Base-by-base conservation (phyloP, 805 yeast species). In the Candida qinlingensis region DNA sequence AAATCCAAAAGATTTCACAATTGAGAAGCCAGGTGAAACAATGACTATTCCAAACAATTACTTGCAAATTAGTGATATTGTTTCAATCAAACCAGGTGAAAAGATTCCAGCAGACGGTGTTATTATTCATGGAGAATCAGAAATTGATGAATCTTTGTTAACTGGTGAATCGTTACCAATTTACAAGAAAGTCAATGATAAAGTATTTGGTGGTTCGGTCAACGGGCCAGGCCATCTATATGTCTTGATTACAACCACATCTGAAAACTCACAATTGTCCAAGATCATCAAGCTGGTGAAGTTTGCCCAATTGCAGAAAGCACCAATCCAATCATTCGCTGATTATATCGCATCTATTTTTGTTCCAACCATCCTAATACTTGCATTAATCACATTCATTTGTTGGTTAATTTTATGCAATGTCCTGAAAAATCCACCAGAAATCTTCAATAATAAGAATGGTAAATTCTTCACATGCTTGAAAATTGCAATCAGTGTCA, bases 161-260 rank as follows among this genome's bases (percentile, higher is more conserved):
- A 92, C 99, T 0, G 99, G 99, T 44, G 99, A 94, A 67, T 79
- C 96, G 0, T 62, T 79, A 37, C 91, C 96, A 2, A 82, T 91
- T 1, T 65, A 69, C 38, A 94, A 92, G 59, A 59, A 45, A 3
- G 57, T 57, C 2, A 90, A 88, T 3, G 83, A 83, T 35, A 52
- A 57, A 3, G 85, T 94, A 2, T 81, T 87, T 61, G 97, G 97
- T 11, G 99, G 99, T 0, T 85, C 97, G 2, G 79, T 92, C 39
- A 94, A 95, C 64, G 89, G 94, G 0, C 72, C 83, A 2, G 87
- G 90, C 8, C 74, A 81, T 31, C 62, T 94, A 39, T 85, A 80
- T 57, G 76, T 91, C 62, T 72, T 68, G 54, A 92, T 91, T 0
- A 73, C 80, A 3, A 72, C 74, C 6, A 77, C 95, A 3, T 97